phyloP scores from a whole-genome alignment of 176 grass and related monocot genomes.

The Bolboschoenus planiculmis region DNA sequence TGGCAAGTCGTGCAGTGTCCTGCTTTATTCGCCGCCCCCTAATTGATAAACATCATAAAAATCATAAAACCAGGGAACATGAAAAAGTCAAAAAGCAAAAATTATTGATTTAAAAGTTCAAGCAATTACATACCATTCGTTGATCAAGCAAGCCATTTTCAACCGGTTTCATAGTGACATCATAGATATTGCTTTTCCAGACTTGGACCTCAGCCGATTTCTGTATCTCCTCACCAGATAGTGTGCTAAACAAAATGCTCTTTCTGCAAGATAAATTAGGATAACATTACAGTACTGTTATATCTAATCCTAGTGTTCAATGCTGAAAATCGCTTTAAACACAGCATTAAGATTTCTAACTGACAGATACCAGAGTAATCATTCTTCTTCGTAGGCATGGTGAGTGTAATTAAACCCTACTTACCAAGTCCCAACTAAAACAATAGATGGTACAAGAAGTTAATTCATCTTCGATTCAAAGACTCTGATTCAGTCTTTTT shows the following conservation, averaged over 20 bases:
- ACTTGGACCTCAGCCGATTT: slow-evolving; percentile 61
- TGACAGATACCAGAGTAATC: background rate
- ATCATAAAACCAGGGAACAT: background rate
- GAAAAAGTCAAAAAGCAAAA: background rate
- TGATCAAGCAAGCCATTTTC: slow-evolving; percentile 61
- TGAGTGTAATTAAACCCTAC: background rate
- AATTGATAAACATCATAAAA: slow-evolving; percentile 21
- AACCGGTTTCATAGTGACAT: slow-evolving; percentile 14
- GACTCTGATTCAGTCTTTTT: background rate
- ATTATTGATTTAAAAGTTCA: background rate
- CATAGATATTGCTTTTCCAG: slow-evolving; percentile 65
- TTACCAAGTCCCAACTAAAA: background rate
- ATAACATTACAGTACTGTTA: background rate
- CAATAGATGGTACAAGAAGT: background rate
- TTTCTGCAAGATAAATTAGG: slow-evolving; percentile 42
- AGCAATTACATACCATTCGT: slow-evolving; percentile 43
- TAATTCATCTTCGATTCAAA: background rate
- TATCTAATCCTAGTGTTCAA: background rate
- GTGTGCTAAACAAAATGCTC: slow-evolving; percentile 62
- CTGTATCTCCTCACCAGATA: slow-evolving; percentile 64
- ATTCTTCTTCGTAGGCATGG: background rate
- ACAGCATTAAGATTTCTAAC: background rate
- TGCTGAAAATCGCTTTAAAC: background rate
- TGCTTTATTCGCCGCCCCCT: slow-evolving; percentile 67
- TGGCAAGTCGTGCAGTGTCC: slow-evolving; percentile 64